These are phyloP conservation scores for Mycena pura DNA, from an alignment of 768 basidiomycete species.

Conservation along the genomic window DNA sequence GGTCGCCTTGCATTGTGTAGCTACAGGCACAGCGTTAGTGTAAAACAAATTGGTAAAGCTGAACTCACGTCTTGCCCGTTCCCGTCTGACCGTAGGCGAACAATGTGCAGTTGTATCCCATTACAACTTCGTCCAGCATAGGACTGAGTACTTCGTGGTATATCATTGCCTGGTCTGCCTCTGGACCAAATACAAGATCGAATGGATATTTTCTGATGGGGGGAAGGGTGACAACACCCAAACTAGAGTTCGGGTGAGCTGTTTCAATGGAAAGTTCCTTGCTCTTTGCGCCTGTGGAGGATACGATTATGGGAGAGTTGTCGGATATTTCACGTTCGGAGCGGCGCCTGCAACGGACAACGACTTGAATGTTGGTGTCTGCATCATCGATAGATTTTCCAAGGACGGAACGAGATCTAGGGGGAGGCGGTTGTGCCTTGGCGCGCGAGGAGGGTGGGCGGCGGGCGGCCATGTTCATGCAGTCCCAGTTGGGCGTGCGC, in stretches of 20 bases:
- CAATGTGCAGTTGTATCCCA: constrained; percentile 96
- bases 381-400: constrained; percentile 55
- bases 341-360: constrained; percentile 86
- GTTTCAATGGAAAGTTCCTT: constrained; percentile 85
- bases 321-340: constrained; percentile 86
- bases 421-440: constrained; percentile 44
- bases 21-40: constrained; percentile 40
- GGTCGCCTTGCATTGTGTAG: constrained; percentile 98
- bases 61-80: constrained; percentile 93
- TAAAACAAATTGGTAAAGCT: background rate
- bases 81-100: constrained; percentile 99
- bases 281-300: constrained; percentile 75
- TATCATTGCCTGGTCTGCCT: constrained; percentile 93
- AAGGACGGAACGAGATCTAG: constrained; percentile 57
- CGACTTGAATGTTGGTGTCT: constrained; percentile 92
- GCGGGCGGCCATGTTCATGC: constrained; percentile 77
- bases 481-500: no score
- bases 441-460: constrained; percentile 60
- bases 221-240: constrained; percentile 78
- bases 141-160: constrained; percentile 94
- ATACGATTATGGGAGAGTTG: constrained; percentile 87
- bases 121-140: constrained; percentile 91
- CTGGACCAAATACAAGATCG: constrained; percentile 95
- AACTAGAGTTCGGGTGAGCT: constrained; percentile 66
- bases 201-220: constrained; percentile 90